phyloP scores from a whole-genome alignment of 1,284 basidiomycete genomes.

The Fomitopsis schrenkii region DNA sequence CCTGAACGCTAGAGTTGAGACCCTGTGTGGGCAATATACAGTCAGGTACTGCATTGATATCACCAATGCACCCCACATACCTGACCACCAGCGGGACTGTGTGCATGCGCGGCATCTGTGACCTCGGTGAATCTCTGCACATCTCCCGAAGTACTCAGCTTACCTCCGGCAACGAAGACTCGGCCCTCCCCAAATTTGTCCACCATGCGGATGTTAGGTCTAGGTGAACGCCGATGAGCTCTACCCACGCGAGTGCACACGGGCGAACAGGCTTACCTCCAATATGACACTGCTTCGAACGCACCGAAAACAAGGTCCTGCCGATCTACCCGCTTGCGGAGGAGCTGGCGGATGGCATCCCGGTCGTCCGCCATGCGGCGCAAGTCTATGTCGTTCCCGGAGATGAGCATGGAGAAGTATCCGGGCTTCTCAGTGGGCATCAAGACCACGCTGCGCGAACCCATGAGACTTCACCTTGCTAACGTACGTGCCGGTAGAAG shows the following conservation, averaged over 20 bases:
- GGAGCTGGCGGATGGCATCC: neutral
- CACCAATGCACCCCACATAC: constrained; percentile 14
- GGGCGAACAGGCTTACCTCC: neutral
- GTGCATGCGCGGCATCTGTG: constrained; percentile 21
- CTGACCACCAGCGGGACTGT: constrained; percentile 23
- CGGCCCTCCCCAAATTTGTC: constrained; percentile 30
- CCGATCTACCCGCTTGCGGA: constrained; percentile 1
- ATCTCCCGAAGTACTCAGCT: no score
- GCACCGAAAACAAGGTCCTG: constrained; percentile 8
- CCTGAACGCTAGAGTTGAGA: constrained; percentile 6
- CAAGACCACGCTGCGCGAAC: neutral
- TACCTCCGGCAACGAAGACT: constrained; percentile 31
- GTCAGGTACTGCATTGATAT: neutral
- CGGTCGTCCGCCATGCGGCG: neutral
- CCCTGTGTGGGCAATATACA: neutral
- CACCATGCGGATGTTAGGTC: constrained; percentile 35
- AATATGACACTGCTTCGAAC: constrained; percentile 6
- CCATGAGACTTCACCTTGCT: neutral
- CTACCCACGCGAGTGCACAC: neutral
- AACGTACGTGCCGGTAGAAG: no score
- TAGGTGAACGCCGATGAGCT: constrained; percentile 8
- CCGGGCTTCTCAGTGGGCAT: constrained; percentile 5
- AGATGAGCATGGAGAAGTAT: neutral
- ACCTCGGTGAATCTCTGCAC: neutral
- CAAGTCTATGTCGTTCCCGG: neutral